These are phyloP conservation scores for Voacanga thouarsii DNA, from an alignment of 257 asterid genomes.

Conservation along the genomic window DNA sequence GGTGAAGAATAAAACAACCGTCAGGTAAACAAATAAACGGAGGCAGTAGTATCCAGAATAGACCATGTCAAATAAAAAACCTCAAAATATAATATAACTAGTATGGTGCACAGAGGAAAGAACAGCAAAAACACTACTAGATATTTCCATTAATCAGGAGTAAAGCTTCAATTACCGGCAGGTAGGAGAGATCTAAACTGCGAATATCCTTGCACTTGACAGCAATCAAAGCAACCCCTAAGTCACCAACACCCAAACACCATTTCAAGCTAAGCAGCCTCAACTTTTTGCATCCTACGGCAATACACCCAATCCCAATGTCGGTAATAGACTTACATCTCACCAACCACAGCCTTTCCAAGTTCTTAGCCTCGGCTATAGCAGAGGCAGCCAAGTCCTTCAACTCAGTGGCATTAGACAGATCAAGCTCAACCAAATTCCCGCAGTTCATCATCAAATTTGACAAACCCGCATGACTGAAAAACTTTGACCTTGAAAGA, in stretches of 20 bases:
- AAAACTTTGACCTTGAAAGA: conserved; percentile 66
- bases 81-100: neutral
- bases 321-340: conserved; percentile 79
- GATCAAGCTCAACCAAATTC: conserved; percentile 77
- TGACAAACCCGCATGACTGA: conserved; percentile 58
- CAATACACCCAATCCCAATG: conserved; percentile 90
- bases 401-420: conserved; percentile 71
- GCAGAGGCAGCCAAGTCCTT: conserved; percentile 64
- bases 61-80: neutral
- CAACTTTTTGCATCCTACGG: conserved; percentile 82
- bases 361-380: conserved; percentile 76
- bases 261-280: conserved; percentile 74
- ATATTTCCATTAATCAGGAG: neutral
- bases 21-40: neutral
- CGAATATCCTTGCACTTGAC: conserved; percentile 78
- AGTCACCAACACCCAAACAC: conserved; percentile 88
- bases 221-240: conserved; percentile 87
- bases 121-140: neutral
- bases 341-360: conserved; percentile 69
- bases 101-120: neutral
- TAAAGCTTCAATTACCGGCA: conserved; percentile 56
- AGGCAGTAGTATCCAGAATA: neutral
- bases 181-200: conserved; percentile 71
- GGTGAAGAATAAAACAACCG: neutral
- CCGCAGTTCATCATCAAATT: conserved; percentile 53